A percentile compares a stretch with the other conserved stretches of the same genome.
phyloP scores from a whole-genome alignment of 2,329 filamentous ascomycete species.

The Oidium heveae region DNA sequence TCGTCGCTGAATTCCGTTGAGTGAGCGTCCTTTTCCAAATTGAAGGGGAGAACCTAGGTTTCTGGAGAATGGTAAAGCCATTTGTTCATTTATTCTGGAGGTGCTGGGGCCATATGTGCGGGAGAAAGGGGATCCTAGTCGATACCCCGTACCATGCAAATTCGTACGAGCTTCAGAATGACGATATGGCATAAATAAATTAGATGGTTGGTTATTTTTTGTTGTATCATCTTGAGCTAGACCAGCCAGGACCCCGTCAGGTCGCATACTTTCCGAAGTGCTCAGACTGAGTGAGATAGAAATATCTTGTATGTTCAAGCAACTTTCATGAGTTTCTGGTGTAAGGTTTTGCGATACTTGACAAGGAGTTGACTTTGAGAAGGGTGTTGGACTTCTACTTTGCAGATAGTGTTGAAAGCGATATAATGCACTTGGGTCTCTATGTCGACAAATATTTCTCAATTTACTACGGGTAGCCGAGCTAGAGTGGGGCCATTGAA shows the following conservation, averaged over 20 bases:
- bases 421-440: slow-evolving; percentile 20
- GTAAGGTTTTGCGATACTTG: not conserved
- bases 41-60: slow-evolving; percentile 11
- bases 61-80: slow-evolving; percentile 3
- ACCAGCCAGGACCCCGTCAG: slow-evolving; percentile 32
- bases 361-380: slow-evolving; percentile 22
- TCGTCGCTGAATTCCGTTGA: slow-evolving; percentile 12
- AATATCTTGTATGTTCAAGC: slow-evolving; percentile 37
- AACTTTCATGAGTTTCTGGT: slow-evolving; percentile 20
- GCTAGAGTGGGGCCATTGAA: slow-evolving; percentile 38
- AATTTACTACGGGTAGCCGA: slow-evolving; percentile 36
- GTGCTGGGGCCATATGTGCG: slow-evolving; percentile 37
- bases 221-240: slow-evolving; percentile 13
- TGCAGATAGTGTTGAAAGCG: slow-evolving; percentile 19
- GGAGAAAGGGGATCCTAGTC: slow-evolving; percentile 19
- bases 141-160: not conserved
- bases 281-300: slow-evolving; percentile 34
- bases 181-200: not conserved
- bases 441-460: slow-evolving; percentile 35
- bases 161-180: too few species aligned
- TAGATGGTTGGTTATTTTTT: not conserved
- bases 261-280: slow-evolving; percentile 40
- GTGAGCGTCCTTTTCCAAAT: slow-evolving; percentile 8
- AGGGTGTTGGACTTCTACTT: slow-evolving; percentile 29
- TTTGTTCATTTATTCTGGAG: slow-evolving; percentile 14